phyloP scores from a whole-genome alignment of 2,329 filamentous ascomycete genomes.

The Phaeosphaeriaceae sp. region DNA sequence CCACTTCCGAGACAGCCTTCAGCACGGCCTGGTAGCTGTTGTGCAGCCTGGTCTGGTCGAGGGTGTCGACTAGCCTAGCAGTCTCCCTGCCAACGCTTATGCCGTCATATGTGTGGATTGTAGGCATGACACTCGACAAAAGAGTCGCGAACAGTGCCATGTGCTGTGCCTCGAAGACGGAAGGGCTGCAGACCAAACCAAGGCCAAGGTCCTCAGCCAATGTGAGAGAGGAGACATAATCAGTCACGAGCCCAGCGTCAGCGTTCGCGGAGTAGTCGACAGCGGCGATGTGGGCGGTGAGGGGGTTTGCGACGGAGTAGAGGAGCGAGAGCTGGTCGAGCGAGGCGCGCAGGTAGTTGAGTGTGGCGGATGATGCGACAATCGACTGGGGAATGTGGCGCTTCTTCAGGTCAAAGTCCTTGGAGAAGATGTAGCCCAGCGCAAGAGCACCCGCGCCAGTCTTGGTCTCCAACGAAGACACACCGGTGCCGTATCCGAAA shows the following conservation, averaged over 20 bases:
- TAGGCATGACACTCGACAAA: constrained; percentile 79
- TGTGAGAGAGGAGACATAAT: constrained; percentile 83
- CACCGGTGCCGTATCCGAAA: constrained; percentile 78
- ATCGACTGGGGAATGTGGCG: constrained; percentile 91
- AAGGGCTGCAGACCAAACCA: constrained; percentile 83
- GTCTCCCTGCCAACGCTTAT: constrained; percentile 84
- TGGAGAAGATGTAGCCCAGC: constrained; percentile 96
- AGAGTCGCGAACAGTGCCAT: constrained; percentile 90
- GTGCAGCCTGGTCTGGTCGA: constrained; percentile 75
- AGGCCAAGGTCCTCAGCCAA: constrained; percentile 90
- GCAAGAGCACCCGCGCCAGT: constrained; percentile 90
- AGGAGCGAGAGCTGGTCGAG: constrained; percentile 91
- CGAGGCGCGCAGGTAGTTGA: constrained; percentile 80
- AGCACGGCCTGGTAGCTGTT: constrained; percentile 73
- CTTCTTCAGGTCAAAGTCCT: constrained; percentile 92
- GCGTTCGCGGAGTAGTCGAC: constrained; percentile 78
- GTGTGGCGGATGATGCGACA: constrained; percentile 82
- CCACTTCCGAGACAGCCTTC: constrained; percentile 67
- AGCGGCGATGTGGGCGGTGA: constrained; percentile 91
- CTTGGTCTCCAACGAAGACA: constrained; percentile 85
- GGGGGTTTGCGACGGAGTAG: constrained; percentile 89
- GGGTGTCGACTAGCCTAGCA: constrained; percentile 80
- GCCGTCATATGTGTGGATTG: constrained; percentile 88
- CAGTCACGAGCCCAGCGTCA: constrained; percentile 77
- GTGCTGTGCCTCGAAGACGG: constrained; percentile 91